Percentiles rank a stretch among this genome's conserved stretches.
Conservation (phyloP, 1,284 basidiomycete genomes). For the Phaffia rhodozyma region DNA sequence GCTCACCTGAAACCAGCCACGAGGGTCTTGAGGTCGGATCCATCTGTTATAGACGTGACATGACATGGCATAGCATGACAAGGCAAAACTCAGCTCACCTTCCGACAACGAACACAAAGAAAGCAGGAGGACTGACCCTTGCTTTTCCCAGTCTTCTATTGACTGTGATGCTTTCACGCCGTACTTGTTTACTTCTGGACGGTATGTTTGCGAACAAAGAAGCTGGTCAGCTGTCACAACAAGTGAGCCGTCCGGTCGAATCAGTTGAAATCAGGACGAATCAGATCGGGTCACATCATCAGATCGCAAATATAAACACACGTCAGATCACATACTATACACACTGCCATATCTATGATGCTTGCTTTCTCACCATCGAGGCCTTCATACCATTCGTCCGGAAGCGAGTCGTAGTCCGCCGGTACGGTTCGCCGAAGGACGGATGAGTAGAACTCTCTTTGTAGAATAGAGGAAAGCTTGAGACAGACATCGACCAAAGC, state of each 20-base stretch:
- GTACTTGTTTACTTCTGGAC: slow-evolving; percentile 9
- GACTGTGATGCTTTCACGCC: slow-evolving; percentile 14
- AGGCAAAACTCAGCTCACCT: too few relatives aligned
- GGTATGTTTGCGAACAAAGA: slow-evolving; percentile 8
- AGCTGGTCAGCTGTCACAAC: not conserved
- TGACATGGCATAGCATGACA: too few relatives aligned
- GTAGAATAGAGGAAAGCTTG: not conserved
- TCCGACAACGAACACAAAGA: too few relatives aligned
- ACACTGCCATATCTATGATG: too few relatives aligned
- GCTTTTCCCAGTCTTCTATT: slow-evolving; percentile 17
- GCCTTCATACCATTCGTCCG: slow-evolving; percentile 10
- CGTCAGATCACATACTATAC: too few relatives aligned
- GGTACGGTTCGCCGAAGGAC: not conserved
- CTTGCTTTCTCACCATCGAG: slow-evolving; percentile 1
- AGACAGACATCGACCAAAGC: not conserved
- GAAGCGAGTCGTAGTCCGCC: not conserved
- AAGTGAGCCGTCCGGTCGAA: not conserved
- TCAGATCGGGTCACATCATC: not conserved
- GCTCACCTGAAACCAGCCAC: slow-evolving; percentile 17
- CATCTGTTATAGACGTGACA: not conserved
- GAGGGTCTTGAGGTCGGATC: slow-evolving; percentile 12
- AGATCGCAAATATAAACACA: not conserved
- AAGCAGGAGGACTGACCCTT: too few relatives aligned
- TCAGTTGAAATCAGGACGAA: not conserved
- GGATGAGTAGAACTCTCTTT: slow-evolving; percentile 4